Evolutionary conservation across 1,284 basidiomycete genomes (phyloP).

Genomic region (Fomitopsis pinicola): DNA sequence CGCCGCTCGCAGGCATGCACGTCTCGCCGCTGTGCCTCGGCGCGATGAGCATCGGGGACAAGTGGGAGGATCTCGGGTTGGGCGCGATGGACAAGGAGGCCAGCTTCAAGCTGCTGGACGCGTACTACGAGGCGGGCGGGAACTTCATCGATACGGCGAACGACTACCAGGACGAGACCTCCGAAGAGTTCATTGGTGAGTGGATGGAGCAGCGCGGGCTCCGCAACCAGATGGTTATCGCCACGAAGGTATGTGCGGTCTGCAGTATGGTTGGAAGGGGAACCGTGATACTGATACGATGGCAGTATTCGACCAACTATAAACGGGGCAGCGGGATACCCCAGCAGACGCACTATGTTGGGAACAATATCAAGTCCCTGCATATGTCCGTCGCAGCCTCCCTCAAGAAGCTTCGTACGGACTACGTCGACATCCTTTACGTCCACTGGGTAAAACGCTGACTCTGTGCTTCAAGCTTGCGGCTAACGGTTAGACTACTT

Average conservation of each 20-base stretch:
- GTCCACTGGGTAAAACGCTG: slow-evolving; percentile 36
- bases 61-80: slow-evolving; percentile 35
- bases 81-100: slow-evolving; percentile 37
- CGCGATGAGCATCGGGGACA: slow-evolving; percentile 47
- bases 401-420: slow-evolving; percentile 41
- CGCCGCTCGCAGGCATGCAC: slow-evolving; percentile 20
- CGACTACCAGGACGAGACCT: background rate
- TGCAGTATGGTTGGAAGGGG: background rate
- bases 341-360: slow-evolving; percentile 34
- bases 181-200: background rate
- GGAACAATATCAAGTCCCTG: slow-evolving; percentile 39
- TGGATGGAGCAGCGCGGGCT: slow-evolving; percentile 23
- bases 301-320: slow-evolving; percentile 32
- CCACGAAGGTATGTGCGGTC: background rate
- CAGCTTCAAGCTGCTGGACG: no score
- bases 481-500: background rate
- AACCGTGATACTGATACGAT: background rate
- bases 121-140: no score
- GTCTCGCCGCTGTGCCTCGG: slow-evolving; percentile 49
- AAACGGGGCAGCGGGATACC: slow-evolving; percentile 17
- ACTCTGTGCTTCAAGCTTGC: background rate
- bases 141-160: background rate
- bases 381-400: slow-evolving; percentile 30
- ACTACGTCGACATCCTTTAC: slow-evolving; percentile 49
- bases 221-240: slow-evolving; percentile 16